Percentiles rank a stretch among this genome's conserved stretches.
phyloP scores from a whole-genome alignment of 73 alveolate species.

The Blepharisma japonicum region DNA sequence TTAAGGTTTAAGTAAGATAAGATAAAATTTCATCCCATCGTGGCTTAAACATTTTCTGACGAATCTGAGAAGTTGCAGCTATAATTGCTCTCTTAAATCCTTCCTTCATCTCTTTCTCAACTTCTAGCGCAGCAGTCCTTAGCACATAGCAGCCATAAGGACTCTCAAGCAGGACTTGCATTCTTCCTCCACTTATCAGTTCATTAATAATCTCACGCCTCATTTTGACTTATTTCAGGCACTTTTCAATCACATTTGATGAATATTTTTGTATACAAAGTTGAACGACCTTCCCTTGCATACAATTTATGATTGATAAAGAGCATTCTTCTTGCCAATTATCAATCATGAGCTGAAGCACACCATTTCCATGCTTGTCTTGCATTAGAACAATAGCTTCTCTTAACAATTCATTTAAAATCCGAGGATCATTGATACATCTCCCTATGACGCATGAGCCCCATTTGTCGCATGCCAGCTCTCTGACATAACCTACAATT shows the following conservation, averaged over 20 bases:
- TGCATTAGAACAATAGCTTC: background rate
- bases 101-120: background rate
- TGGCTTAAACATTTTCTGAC: too few relatives aligned
- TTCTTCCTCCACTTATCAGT: background rate
- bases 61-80: too few relatives aligned
- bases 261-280: background rate
- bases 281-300: background rate
- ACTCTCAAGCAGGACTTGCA: background rate
- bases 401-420: background rate
- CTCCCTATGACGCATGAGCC: background rate
- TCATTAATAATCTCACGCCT: background rate
- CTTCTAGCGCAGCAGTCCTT: background rate
- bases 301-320: background rate
- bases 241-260: constrained; percentile 6
- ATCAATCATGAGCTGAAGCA: background rate
- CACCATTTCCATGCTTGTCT: background rate
- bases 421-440: background rate
- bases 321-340: background rate
- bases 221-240: background rate
- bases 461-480: background rate
- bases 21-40: too few relatives aligned
- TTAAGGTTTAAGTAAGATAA: too few relatives aligned
- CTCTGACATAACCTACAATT: background rate
- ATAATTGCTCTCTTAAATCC: background rate
- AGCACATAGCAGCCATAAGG: constrained; percentile 16